Evolutionary conservation across 768 basidiomycete genomes (phyloP).

Genomic region (Hysterangium stoloniferum): DNA sequence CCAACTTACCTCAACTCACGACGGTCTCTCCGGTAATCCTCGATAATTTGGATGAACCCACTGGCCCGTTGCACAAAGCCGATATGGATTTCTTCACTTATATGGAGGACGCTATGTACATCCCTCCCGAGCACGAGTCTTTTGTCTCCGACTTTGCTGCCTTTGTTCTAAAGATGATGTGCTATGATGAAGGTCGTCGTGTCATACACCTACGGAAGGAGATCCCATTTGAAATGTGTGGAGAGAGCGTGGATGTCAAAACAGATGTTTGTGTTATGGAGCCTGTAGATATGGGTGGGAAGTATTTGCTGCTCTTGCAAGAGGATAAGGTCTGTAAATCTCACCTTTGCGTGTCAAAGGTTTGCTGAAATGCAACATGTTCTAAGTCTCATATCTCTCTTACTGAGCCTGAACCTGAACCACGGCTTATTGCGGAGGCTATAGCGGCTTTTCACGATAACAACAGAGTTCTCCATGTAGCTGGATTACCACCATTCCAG

Average conservation of each 20-base stretch:
- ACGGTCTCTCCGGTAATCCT: slow-evolving; percentile 9
- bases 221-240: slow-evolving; percentile 15
- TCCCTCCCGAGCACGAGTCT: slow-evolving; percentile 18
- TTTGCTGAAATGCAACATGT: no score
- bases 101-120: slow-evolving; percentile 18
- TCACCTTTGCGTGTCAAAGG: no score
- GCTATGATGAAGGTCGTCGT: slow-evolving; percentile 13
- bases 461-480: slow-evolving; percentile 12
- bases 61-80: not conserved
- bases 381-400: no score
- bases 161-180: slow-evolving; percentile 14
- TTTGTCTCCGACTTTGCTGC: slow-evolving; percentile 21
- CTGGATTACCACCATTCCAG: slow-evolving; percentile 3
- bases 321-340: slow-evolving; percentile 15
- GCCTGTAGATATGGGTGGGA: no score
- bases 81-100: slow-evolving; percentile 6
- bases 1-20: not conserved
- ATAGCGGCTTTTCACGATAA: slow-evolving; percentile 16
- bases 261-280: slow-evolving; percentile 16
- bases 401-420: slow-evolving; percentile 12
- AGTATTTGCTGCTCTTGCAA: slow-evolving; percentile 16
- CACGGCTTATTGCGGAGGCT: slow-evolving; percentile 15
- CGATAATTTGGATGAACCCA: slow-evolving; percentile 9
- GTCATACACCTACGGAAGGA: slow-evolving; percentile 14
- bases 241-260: slow-evolving; percentile 11